Conservation (phyloP, 768 basidiomycete species). For the Astraeus odoratus region DNA sequence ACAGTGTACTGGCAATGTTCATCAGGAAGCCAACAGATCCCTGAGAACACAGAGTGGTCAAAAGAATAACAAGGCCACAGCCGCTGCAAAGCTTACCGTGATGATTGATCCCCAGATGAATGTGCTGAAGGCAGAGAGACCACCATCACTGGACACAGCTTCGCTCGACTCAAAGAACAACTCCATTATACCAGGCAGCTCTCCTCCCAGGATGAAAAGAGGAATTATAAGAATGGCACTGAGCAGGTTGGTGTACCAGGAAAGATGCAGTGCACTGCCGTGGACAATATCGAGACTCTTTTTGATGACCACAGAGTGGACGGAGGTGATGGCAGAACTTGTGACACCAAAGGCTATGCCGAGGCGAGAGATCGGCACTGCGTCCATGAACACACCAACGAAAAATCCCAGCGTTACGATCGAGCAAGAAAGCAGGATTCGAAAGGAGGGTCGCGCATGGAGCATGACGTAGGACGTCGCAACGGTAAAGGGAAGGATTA, state of each 20-base stretch:
- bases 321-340: constrained; percentile 79
- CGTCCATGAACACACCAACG: constrained; percentile 78
- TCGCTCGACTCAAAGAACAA: constrained; percentile 49
- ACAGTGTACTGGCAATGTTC: constrained; percentile 86
- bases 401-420: constrained; percentile 92
- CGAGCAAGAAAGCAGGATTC: constrained; percentile 67
- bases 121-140: constrained; percentile 45
- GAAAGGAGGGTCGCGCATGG: constrained; percentile 65
- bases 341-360: constrained; percentile 80
- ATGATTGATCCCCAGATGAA: constrained; percentile 76
- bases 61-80: constrained; percentile 2
- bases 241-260: constrained; percentile 88
- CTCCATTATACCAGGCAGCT: constrained; percentile 54
- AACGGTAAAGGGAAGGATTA: constrained; percentile 92
- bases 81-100: constrained; percentile 45
- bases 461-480: constrained; percentile 77
- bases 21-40: constrained; percentile 89
- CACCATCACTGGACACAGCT: constrained; percentile 29
- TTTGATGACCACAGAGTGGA: constrained; percentile 94
- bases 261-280: constrained; percentile 77
- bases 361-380: constrained; percentile 45
- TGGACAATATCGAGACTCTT: constrained; percentile 71
- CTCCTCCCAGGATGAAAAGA: constrained; percentile 67
- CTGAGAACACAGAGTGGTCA: constrained; percentile 29
- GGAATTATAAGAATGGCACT: constrained; percentile 71